These are phyloP conservation scores for Ochetophila trinervis DNA, from an alignment of 306 rosid genomes.

Conservation along the genomic window DNA sequence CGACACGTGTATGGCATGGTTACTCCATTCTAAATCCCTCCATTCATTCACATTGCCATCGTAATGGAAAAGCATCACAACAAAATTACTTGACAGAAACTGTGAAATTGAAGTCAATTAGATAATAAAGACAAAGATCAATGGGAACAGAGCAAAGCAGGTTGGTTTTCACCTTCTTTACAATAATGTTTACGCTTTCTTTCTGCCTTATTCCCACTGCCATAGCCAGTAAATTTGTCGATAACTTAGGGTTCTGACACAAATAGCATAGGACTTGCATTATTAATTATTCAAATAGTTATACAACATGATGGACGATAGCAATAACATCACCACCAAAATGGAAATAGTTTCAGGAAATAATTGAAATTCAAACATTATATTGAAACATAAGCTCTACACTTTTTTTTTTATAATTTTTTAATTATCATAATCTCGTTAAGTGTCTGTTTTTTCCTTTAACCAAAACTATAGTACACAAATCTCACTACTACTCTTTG, in stretches of 20 bases:
- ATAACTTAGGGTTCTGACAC: constrained; percentile 40
- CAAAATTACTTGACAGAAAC: constrained; percentile 40
- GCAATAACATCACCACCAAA: neutral
- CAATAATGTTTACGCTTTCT: constrained; percentile 53
- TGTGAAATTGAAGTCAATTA: constrained; percentile 16
- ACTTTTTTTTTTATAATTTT: no score
- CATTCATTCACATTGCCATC: constrained; percentile 52
- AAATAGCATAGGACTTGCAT: neutral
- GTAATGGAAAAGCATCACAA: constrained; percentile 53
- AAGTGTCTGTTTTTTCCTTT: neutral
- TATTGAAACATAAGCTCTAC: no score
- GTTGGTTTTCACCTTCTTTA: constrained; percentile 52
- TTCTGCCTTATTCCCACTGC: constrained; percentile 75
- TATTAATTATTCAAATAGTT: constrained; percentile 2
- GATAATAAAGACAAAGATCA: constrained; percentile 5
- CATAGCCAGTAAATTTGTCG: constrained; percentile 66
- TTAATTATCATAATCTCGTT: neutral
- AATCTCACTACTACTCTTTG: no score
- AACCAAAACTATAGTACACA: no score
- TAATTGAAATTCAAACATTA: neutral
- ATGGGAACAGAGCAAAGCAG: neutral
- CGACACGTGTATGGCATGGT: constrained; percentile 41
- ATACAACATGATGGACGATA: neutral
- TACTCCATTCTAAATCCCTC: constrained; percentile 47
- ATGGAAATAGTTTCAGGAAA: neutral